Conservation (phyloP, 2,329 filamentous ascomycete species). For the Davidsoniella neocaledoniae region DNA sequence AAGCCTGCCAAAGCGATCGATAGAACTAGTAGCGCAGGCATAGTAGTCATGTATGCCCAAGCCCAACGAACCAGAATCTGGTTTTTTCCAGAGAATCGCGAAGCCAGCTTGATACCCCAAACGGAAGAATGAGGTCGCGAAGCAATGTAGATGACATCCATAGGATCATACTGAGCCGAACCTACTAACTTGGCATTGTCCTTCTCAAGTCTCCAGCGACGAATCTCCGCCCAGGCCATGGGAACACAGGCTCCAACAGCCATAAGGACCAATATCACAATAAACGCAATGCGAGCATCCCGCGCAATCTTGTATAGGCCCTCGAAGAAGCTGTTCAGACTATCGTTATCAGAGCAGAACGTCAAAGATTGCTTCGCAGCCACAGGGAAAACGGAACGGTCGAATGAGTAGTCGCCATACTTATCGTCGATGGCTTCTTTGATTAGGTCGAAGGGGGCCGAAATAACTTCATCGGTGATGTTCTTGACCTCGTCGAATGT, state of each 20-base stretch:
- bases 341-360: constrained; percentile 78
- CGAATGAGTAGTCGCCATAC: constrained; percentile 59
- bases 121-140: constrained; percentile 63
- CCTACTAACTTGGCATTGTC: constrained; percentile 50
- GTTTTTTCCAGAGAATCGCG: constrained; percentile 40
- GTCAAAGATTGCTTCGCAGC: constrained; percentile 66
- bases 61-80: constrained; percentile 68
- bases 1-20: constrained; percentile 68
- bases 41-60: constrained; percentile 72
- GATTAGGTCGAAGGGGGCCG: constrained; percentile 66
- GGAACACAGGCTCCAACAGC: constrained; percentile 59
- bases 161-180: constrained; percentile 52
- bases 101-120: constrained; percentile 53
- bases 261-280: constrained; percentile 53
- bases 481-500: constrained; percentile 74
- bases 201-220: constrained; percentile 57
- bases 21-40: constrained; percentile 71
- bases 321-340: constrained; percentile 71
- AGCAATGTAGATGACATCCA: constrained; percentile 80
- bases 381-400: constrained; percentile 62
- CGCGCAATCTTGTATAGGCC: constrained; percentile 48
- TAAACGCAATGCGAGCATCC: constrained; percentile 55
- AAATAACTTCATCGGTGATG: constrained; percentile 56
- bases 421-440: constrained; percentile 54
- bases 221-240: constrained; percentile 67